Conservation (phyloP, 768 basidiomycete genomes). For the Tulasnella calospora region DNA sequence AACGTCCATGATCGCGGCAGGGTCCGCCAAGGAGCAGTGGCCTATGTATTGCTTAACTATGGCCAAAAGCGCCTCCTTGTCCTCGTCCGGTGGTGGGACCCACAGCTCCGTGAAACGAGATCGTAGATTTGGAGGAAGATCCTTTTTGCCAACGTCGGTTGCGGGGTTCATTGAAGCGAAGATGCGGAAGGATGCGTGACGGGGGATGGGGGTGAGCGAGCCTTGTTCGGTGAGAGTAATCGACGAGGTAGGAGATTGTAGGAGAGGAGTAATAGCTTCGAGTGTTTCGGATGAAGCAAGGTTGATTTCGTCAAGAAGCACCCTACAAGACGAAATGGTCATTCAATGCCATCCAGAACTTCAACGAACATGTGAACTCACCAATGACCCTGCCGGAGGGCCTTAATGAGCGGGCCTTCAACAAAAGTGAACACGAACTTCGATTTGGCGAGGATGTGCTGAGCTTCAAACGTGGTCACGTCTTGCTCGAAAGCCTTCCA, state of each 20-base stretch:
- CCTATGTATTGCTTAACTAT: slow-evolving; percentile 91
- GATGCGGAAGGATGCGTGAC: slow-evolving; percentile 91
- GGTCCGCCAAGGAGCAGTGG: slow-evolving; percentile 73
- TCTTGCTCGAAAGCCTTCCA: slow-evolving; percentile 68
- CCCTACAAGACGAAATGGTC: slow-evolving; percentile 47
- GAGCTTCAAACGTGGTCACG: slow-evolving; percentile 76
- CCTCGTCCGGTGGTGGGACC: slow-evolving; percentile 88
- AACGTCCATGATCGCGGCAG: slow-evolving; percentile 79
- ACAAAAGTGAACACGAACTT: slow-evolving; percentile 93
- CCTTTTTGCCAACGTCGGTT: slow-evolving; percentile 97
- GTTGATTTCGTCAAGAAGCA: slow-evolving; percentile 94
- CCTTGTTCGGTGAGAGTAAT: slow-evolving; percentile 93
- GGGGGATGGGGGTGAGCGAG: slow-evolving; percentile 78
- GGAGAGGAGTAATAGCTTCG: slow-evolving; percentile 83
- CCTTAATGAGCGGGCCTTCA: slow-evolving; percentile 92
- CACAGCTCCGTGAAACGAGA: slow-evolving; percentile 93
- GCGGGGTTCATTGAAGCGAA: slow-evolving; percentile 99
- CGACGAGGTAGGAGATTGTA: slow-evolving; percentile 80
- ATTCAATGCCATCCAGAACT: background rate
- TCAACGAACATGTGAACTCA: slow-evolving; percentile 40
- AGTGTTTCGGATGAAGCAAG: slow-evolving; percentile 90
- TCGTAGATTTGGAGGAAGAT: slow-evolving; percentile 85
- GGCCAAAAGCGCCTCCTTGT: slow-evolving; percentile 79
- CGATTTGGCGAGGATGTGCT: slow-evolving; percentile 80
- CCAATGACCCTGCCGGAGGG: slow-evolving; percentile 86